Percentiles rank a stretch among this genome's conserved stretches.
Evolutionary conservation across 2,329 filamentous ascomycete genomes (phyloP).

Genomic region (Colletotrichum limetticola): DNA sequence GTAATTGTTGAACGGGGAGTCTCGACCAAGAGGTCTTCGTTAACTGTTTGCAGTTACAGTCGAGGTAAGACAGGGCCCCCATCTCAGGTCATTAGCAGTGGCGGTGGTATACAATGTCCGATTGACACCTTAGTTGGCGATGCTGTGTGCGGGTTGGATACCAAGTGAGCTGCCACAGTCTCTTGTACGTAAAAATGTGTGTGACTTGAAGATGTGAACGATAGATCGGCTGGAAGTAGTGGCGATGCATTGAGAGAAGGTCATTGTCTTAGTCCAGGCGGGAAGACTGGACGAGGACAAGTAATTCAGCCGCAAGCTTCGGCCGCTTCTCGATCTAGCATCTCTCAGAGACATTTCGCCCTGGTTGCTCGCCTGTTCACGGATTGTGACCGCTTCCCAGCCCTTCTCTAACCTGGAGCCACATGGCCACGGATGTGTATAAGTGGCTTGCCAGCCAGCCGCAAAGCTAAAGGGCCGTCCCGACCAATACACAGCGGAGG

Average conservation of each 20-base stretch:
- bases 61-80: not conserved
- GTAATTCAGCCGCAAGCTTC: not conserved
- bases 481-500: not conserved
- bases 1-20: not conserved
- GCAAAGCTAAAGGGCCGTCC: slow-evolving; percentile 15
- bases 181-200: not conserved
- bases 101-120: not conserved
- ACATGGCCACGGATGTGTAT: slow-evolving; percentile 7
- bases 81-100: slow-evolving; percentile 11
- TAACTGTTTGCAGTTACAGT: slow-evolving; percentile 16
- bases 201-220: slow-evolving; percentile 7
- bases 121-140: slow-evolving; percentile 3
- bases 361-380: not conserved
- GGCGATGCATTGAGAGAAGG: slow-evolving; percentile 12
- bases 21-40: not conserved
- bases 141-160: slow-evolving; percentile 1
- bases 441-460: not conserved
- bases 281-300: slow-evolving; percentile 12
- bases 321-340: not conserved
- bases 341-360: not conserved
- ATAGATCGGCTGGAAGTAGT: slow-evolving; percentile 10
- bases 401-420: slow-evolving; percentile 3
- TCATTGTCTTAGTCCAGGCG: slow-evolving; percentile 15
- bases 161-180: slow-evolving; percentile 1
- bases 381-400: not conserved